These are phyloP conservation scores for Trichocladium uniseriatum DNA, from an alignment of 495 filamentous ascomycete species.

Conservation along the genomic window DNA sequence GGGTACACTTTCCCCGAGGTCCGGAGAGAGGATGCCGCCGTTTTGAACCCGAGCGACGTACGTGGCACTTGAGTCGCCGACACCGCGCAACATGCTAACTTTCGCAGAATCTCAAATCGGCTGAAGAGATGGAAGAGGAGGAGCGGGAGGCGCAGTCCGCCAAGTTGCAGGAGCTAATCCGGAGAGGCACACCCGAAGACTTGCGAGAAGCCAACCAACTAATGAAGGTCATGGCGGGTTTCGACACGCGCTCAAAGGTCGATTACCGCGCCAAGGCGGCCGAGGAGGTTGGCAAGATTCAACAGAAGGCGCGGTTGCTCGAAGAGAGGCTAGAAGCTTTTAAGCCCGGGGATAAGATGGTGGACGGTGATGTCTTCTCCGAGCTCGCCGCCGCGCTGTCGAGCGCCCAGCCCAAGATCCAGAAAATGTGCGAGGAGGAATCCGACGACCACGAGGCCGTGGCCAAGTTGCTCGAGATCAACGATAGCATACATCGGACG, in stretches of 20 bases:
- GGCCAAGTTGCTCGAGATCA: constrained; percentile 89
- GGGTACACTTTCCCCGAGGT: constrained; percentile 93
- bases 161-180: constrained; percentile 93
- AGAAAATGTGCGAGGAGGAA: constrained; percentile 98
- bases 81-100: neutral
- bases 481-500: constrained; percentile 96
- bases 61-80: constrained; percentile 23
- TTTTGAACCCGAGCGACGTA: constrained; percentile 96
- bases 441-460: constrained; percentile 95
- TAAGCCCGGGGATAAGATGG: constrained; percentile 69
- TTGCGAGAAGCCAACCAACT: constrained; percentile 90
- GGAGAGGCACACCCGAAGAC: constrained; percentile 82
- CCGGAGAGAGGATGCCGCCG: constrained; percentile 85
- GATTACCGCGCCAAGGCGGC: constrained; percentile 97
- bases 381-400: constrained; percentile 86
- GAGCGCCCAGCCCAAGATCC: constrained; percentile 95
- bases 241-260: constrained; percentile 86
- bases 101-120: constrained; percentile 78
- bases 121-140: constrained; percentile 98
- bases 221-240: constrained; percentile 99
- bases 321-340: constrained; percentile 88
- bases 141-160: constrained; percentile 90
- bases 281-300: constrained; percentile 86
- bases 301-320: constrained; percentile 81
- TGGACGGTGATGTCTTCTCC: constrained; percentile 90